Evolutionary conservation across 2,329 filamentous ascomycete genomes (phyloP).

Genomic region (Cryphonectria carpinicola): DNA sequence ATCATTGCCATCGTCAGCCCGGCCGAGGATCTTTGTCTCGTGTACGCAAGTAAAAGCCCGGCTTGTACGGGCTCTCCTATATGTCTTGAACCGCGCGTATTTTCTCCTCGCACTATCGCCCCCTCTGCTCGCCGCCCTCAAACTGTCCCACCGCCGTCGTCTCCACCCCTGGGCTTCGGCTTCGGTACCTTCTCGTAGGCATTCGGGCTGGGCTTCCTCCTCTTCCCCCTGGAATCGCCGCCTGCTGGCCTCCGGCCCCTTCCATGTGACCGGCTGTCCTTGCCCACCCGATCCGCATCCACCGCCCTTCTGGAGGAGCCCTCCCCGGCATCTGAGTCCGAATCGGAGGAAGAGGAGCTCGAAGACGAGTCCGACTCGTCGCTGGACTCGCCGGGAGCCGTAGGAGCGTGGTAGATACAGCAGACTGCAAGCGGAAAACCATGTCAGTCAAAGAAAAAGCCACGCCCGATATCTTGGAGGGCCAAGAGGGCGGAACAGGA

Average conservation of each 20-base stretch:
- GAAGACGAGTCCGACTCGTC: slow-evolving; percentile 62
- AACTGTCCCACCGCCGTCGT: slow-evolving; percentile 17
- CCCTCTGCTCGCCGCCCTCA: background rate
- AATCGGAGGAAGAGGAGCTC: slow-evolving; percentile 54
- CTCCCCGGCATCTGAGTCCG: slow-evolving; percentile 42
- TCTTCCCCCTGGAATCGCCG: slow-evolving; percentile 8
- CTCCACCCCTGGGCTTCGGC: slow-evolving; percentile 26
- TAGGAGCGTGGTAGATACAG: slow-evolving; percentile 94
- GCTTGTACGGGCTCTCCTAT: background rate
- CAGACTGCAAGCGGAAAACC: slow-evolving; percentile 66
- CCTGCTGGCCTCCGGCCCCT: slow-evolving; percentile 16
- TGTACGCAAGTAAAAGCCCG: background rate
- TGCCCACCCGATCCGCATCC: slow-evolving; percentile 20
- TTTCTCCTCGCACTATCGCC: background rate
- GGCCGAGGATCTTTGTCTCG: background rate
- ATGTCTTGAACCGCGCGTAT: background rate
- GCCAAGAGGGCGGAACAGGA: background rate
- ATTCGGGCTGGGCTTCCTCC: slow-evolving; percentile 29
- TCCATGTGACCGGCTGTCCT: slow-evolving; percentile 19
- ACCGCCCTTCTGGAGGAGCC: slow-evolving; percentile 44
- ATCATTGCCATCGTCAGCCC: background rate
- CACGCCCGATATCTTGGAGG: background rate
- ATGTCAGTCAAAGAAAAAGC: background rate
- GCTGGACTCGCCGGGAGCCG: slow-evolving; percentile 80
- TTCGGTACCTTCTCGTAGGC: slow-evolving; percentile 30